phyloP scores from a whole-genome alignment of 73 alveolate genomes.

The Tetrahymena malaccensis region DNA sequence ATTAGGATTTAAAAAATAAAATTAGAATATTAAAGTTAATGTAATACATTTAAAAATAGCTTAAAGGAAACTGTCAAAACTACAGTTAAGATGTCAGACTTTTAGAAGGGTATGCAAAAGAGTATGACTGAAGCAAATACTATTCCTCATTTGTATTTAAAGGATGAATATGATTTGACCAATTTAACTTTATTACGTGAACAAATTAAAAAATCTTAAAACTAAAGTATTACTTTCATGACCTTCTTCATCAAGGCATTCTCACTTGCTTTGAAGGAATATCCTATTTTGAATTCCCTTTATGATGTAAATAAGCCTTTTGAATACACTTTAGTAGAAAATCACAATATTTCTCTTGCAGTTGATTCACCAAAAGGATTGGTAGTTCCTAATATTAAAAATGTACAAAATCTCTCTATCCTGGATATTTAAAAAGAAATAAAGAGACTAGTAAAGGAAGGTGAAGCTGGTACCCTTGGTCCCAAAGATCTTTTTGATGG shows the following conservation, averaged over 20 bases:
- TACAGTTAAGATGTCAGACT: conserved; percentile 54
- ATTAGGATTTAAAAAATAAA: too few species aligned
- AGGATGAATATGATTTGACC: conserved; percentile 66
- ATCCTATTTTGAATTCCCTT: conserved; percentile 59
- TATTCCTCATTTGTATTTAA: conserved; percentile 67
- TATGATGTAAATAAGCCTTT: conserved; percentile 46
- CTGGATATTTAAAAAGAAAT: conserved; percentile 61
- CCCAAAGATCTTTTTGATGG: conserved; percentile 68
- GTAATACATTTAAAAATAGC: not conserved
- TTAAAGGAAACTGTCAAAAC: not conserved
- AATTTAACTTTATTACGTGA: conserved; percentile 53
- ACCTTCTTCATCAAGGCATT: conserved; percentile 75
- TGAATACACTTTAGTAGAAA: conserved; percentile 58
- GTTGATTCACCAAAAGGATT: conserved; percentile 80
- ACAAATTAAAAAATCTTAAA: conserved; percentile 45
- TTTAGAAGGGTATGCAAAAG: conserved; percentile 72
- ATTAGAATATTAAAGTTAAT: not conserved
- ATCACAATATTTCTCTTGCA: conserved; percentile 78
- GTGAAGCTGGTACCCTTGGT: conserved; percentile 52
- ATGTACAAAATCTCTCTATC: conserved; percentile 59
- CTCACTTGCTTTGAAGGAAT: conserved; percentile 58
- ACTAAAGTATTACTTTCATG: conserved; percentile 54
- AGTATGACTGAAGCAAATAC: conserved; percentile 66
- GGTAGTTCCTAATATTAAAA: conserved; percentile 73
- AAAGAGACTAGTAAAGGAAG: conserved; percentile 45